Conservation (phyloP, 2,329 filamentous ascomycete species). For the Tolypocladium album region DNA sequence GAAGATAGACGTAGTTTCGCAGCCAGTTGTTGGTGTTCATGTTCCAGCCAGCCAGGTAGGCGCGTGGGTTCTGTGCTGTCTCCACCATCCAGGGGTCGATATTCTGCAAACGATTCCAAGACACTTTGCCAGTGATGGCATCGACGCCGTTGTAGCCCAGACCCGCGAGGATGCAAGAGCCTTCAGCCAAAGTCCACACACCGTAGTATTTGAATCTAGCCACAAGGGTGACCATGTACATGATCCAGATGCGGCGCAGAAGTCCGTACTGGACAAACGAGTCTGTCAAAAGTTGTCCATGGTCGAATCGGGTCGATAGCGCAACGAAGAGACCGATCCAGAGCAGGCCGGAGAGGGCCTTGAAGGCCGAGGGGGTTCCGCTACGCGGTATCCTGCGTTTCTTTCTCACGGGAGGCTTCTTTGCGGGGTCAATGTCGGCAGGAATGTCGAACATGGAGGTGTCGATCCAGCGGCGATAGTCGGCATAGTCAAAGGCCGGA, state of each 20-base stretch:
- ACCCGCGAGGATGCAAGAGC: constrained; percentile 85
- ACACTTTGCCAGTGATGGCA: constrained; percentile 69
- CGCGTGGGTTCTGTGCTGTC: constrained; percentile 84
- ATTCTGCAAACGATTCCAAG: constrained; percentile 82
- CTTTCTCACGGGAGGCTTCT: constrained; percentile 76
- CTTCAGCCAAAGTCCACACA: constrained; percentile 88
- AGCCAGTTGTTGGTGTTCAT: constrained; percentile 98
- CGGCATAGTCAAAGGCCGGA: constrained; percentile 87
- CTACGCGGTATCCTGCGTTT: constrained; percentile 89
- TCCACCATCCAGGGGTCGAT: constrained; percentile 81
- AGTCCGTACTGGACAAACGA: constrained; percentile 59
- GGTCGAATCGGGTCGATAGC: constrained; percentile 56
- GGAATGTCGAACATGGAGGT: constrained; percentile 90
- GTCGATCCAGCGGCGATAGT: constrained; percentile 87
- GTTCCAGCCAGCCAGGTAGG: constrained; percentile 89
- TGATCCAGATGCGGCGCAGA: constrained; percentile 59
- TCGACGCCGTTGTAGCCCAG: constrained; percentile 93
- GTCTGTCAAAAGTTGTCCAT: constrained; percentile 52
- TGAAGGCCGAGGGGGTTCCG: constrained; percentile 71
- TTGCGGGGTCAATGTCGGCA: constrained; percentile 68
- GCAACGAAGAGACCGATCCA: constrained; percentile 76
- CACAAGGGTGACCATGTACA: constrained; percentile 77
- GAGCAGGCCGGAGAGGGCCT: constrained; percentile 58
- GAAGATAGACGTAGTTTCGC: constrained; percentile 88
- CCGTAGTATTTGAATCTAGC: constrained; percentile 91